A percentile compares a stretch with the other conserved stretches of the same genome.
phyloP scores from a whole-genome alignment of 495 filamentous ascomycete species.

The Penicillium waksmanii region DNA sequence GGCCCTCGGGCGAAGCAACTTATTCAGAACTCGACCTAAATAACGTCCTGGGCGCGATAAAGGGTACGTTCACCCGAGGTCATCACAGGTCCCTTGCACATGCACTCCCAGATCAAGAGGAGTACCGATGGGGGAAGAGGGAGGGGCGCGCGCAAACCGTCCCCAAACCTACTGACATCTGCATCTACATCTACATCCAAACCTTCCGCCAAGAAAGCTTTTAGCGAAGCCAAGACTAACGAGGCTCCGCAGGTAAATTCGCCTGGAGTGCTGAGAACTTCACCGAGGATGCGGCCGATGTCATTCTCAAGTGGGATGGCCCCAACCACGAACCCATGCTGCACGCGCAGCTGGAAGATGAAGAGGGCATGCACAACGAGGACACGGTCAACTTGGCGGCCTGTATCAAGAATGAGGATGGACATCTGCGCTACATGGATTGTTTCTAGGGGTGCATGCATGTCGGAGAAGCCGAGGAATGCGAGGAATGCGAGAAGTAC shows the following conservation, averaged over 20 bases:
- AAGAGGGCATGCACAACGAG: slow-evolving; percentile 11
- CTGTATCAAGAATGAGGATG: slow-evolving; percentile 38
- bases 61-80: slow-evolving; percentile 20
- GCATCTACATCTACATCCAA: background rate
- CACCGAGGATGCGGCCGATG: slow-evolving; percentile 14
- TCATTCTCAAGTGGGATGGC: slow-evolving; percentile 26
- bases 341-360: slow-evolving; percentile 22
- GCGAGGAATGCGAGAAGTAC: background rate
- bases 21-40: slow-evolving; percentile 34
- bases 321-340: slow-evolving; percentile 25
- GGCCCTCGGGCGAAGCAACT: slow-evolving; percentile 21
- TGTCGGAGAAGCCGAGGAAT: background rate
- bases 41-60: slow-evolving; percentile 21
- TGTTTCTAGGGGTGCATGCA: slow-evolving; percentile 25
- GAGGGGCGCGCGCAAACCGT: background rate
- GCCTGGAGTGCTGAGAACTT: slow-evolving; percentile 27
- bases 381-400: slow-evolving; percentile 25
- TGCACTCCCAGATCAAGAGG: background rate
- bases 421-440: slow-evolving; percentile 29
- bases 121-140: background rate
- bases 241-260: slow-evolving; percentile 22
- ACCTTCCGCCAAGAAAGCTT: background rate
- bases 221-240: background rate
- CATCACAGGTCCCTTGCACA: background rate
- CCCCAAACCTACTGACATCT: background rate